phyloP scores from a whole-genome alignment of 139 green algal genomes.

The Chlamydomonas sp. region DNA sequence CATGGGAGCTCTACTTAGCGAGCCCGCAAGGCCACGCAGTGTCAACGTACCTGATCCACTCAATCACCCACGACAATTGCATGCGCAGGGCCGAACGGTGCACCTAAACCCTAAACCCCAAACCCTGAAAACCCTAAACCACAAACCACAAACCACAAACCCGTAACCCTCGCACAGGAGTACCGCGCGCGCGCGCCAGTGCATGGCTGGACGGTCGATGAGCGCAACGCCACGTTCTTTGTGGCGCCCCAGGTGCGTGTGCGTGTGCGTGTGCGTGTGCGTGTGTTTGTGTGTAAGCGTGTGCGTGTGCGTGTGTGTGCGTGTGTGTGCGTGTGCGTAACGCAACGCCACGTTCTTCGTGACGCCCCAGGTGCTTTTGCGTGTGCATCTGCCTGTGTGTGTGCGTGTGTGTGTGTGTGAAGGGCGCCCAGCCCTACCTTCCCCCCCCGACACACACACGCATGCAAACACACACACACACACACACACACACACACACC shows the following conservation, averaged over 20 bases:
- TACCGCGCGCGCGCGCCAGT: slow-evolving; percentile 28
- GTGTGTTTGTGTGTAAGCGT: slow-evolving; percentile 1
- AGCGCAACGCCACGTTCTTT: slow-evolving; percentile 48
- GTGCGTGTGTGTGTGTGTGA: too few relatives aligned
- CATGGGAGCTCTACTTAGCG: too few relatives aligned
- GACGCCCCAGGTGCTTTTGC: slow-evolving; percentile 3
- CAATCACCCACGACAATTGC: too few relatives aligned
- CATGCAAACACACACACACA: background rate
- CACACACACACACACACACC: background rate
- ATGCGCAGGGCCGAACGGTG: too few relatives aligned
- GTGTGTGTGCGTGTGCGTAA: slow-evolving; percentile 52
- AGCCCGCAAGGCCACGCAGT: too few relatives aligned
- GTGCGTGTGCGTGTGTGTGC: slow-evolving; percentile 24
- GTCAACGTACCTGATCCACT: too few relatives aligned
- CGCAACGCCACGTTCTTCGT: slow-evolving; percentile 45
- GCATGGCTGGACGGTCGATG: slow-evolving; percentile 49
- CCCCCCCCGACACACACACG: background rate
- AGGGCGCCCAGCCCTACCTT: too few relatives aligned
- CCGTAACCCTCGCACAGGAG: too few relatives aligned
- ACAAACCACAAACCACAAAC: too few relatives aligned
- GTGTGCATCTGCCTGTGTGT: slow-evolving; percentile 7
- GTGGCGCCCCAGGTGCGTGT: slow-evolving; percentile 10
- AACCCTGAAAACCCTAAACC: too few relatives aligned
- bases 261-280: slow-evolving; percentile 10
- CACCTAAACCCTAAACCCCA: too few relatives aligned